Percentiles rank a stretch among this genome's conserved stretches.
Conservation (phyloP, 2,329 filamentous ascomycete genomes). For the Alternaria gansuensis region DNA sequence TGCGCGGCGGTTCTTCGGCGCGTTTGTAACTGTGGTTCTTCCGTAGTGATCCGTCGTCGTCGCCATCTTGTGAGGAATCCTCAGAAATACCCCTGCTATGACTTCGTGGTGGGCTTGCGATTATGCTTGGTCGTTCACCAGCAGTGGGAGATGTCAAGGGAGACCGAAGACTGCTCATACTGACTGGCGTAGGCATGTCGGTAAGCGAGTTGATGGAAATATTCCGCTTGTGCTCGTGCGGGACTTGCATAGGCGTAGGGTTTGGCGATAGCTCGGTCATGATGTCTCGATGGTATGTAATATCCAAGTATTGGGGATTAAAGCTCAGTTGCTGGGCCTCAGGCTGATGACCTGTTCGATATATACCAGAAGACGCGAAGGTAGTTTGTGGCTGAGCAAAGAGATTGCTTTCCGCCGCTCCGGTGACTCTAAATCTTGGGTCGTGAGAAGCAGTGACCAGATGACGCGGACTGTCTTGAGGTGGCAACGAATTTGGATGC, state of each 20-base stretch:
- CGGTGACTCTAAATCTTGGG: constrained; percentile 47
- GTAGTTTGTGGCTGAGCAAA: constrained; percentile 48
- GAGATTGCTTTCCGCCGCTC: constrained; percentile 34
- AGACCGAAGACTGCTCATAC: constrained; percentile 42
- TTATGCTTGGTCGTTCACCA: constrained; percentile 33
- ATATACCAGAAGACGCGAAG: constrained; percentile 44
- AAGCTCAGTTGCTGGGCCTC: constrained; percentile 42
- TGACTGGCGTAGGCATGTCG: constrained; percentile 50
- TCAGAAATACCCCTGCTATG: constrained; percentile 39
- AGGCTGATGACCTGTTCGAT: constrained; percentile 40
- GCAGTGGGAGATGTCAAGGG: constrained; percentile 41
- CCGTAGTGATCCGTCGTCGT: constrained; percentile 45
- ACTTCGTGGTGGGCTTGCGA: constrained; percentile 33
- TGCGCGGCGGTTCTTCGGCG: constrained; percentile 65
- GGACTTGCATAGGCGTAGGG: constrained; percentile 32
- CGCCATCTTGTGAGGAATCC: constrained; percentile 44
- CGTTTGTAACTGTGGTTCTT: constrained; percentile 54
- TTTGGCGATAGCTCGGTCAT: constrained; percentile 41
- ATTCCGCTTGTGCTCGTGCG: constrained; percentile 46
- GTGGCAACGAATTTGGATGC: constrained; percentile 33
- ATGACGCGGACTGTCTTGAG: constrained; percentile 47
- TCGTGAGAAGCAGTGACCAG: constrained; percentile 38
- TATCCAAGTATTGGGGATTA: constrained; percentile 34
- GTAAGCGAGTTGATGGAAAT: constrained; percentile 41
- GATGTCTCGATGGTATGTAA: constrained; percentile 22